phyloP scores from a whole-genome alignment of 768 basidiomycete genomes.

The Strobilomyces echinocephalus region DNA sequence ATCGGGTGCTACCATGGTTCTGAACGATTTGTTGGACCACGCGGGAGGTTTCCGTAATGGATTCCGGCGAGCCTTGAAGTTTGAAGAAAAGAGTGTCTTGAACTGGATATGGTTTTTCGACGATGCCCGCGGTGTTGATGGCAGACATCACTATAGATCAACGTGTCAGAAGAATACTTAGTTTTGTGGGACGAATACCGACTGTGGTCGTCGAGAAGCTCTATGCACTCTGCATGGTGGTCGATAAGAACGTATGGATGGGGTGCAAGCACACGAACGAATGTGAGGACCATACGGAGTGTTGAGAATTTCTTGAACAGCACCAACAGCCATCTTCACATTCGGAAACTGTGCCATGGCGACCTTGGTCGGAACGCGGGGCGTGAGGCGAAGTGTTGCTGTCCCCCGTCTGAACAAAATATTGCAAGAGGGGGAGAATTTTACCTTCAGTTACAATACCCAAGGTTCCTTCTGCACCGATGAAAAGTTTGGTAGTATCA shows the following conservation, averaged over 20 bases:
- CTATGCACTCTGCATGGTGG: conserved; percentile 66
- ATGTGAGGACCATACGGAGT: conserved; percentile 65
- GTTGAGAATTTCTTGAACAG: conserved; percentile 77
- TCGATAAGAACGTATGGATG: neutral
- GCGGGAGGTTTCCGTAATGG: conserved; percentile 54
- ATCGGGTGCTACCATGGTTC: conserved; percentile 61
- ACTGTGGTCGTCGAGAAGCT: conserved; percentile 78
- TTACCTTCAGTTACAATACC: conserved; percentile 85
- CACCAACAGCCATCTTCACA: conserved; percentile 71
- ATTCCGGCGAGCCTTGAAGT: conserved; percentile 69
- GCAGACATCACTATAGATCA: conserved; percentile 62
- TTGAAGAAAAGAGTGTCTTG: conserved; percentile 88
- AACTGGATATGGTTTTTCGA: conserved; percentile 58
- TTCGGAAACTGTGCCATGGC: conserved; percentile 85
- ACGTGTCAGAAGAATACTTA: neutral
- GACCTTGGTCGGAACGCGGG: conserved; percentile 76
- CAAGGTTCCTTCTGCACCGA: conserved; percentile 85
- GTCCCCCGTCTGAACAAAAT: conserved; percentile 1
- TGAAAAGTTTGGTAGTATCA: conserved; percentile 82
- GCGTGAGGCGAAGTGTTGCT: conserved; percentile 82
- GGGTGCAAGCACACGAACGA: conserved; percentile 42
- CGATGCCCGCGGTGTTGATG: conserved; percentile 61
- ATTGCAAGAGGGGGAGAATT: neutral
- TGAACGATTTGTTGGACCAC: conserved; percentile 57
- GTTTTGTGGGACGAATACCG: conserved; percentile 14